These are phyloP conservation scores for Trifolium dubium DNA, from an alignment of 306 rosid genomes.

Conservation along the genomic window DNA sequence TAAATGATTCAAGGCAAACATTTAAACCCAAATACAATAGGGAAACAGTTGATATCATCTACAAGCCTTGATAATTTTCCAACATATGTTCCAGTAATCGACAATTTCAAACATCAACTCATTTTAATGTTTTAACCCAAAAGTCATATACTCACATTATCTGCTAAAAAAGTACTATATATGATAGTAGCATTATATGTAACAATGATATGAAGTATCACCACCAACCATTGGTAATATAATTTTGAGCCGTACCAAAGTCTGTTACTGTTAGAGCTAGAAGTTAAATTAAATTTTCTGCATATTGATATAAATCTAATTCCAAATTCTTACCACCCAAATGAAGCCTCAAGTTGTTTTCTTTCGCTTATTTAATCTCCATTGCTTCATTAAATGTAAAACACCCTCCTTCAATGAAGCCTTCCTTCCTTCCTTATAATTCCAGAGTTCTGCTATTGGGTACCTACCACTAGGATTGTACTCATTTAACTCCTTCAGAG, in stretches of 20 bases:
- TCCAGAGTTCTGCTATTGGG: slow-evolving; percentile 64
- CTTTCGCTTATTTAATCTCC: slow-evolving; percentile 45
- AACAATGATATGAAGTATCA: not conserved
- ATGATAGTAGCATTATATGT: not conserved
- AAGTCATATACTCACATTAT: no score
- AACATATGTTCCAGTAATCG: not conserved
- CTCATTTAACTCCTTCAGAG: slow-evolving; percentile 68
- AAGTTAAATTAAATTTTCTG: not conserved
- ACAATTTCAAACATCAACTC: not conserved
- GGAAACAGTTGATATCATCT: not conserved
- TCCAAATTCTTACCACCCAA: not conserved
- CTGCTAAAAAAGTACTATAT: no score
- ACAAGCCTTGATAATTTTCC: not conserved
- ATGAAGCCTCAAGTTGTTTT: slow-evolving; percentile 18
- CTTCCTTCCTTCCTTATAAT: slow-evolving; percentile 58
- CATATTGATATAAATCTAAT: not conserved
- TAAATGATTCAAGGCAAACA: no score
- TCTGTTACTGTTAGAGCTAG: slow-evolving; percentile 1
- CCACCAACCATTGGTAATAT: not conserved
- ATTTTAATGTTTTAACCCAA: no score
- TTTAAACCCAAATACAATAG: not conserved
- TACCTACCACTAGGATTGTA: slow-evolving; percentile 89
- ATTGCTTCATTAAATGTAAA: slow-evolving; percentile 47
- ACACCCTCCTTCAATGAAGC: slow-evolving; percentile 69
- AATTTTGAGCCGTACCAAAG: not conserved